A percentile compares a stretch with the other conserved stretches of the same genome.
These are phyloP conservation scores for Phanerodontia chrysosporium DNA, from an alignment of 768 basidiomycete species.

Conservation along the genomic window DNA sequence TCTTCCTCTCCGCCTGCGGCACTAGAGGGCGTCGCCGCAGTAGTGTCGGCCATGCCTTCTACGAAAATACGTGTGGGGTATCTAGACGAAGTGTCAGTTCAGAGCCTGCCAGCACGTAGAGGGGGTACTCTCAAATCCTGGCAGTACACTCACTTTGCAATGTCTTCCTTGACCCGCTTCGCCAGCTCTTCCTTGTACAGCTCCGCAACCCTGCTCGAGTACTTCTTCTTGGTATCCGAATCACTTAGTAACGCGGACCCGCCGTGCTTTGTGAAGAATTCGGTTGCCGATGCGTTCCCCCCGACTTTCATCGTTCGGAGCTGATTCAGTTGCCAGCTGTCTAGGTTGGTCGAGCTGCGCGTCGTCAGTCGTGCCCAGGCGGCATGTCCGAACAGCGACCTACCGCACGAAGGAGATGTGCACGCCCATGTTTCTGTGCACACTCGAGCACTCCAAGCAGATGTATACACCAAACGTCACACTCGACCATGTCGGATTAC, in stretches of 20 bases:
- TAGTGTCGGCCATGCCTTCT: conserved; percentile 56
- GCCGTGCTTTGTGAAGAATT: conserved; percentile 89
- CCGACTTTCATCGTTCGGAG: conserved; percentile 95
- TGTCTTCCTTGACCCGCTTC: conserved; percentile 75
- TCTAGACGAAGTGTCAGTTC: conserved; percentile 34
- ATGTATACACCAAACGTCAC: conserved; percentile 97
- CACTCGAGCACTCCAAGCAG: conserved; percentile 93
- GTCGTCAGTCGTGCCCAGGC: not conserved
- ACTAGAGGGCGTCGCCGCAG: conserved; percentile 24
- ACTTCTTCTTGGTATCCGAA: conserved; percentile 84
- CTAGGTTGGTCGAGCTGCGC: conserved; percentile 89
- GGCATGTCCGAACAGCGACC: conserved; percentile 22
- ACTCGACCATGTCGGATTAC: conserved; percentile 97
- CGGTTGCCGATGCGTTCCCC: conserved; percentile 81
- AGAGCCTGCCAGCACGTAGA: not conserved
- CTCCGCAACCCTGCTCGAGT: conserved; percentile 77
- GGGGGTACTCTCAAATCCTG: not conserved
- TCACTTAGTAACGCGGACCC: conserved; percentile 65
- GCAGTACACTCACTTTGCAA: conserved; percentile 45
- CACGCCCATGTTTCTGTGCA: conserved; percentile 96
- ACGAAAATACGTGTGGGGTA: conserved; percentile 73
- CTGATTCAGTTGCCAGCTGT: conserved; percentile 88
- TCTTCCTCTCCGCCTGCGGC: conserved; percentile 57
- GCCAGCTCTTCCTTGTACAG: conserved; percentile 91
- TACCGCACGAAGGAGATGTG: conserved; percentile 97